A percentile compares a stretch with the other conserved stretches of the same genome.
Conservation (phyloP, 2,329 filamentous ascomycete species). For the Westerdykella ornata region DNA sequence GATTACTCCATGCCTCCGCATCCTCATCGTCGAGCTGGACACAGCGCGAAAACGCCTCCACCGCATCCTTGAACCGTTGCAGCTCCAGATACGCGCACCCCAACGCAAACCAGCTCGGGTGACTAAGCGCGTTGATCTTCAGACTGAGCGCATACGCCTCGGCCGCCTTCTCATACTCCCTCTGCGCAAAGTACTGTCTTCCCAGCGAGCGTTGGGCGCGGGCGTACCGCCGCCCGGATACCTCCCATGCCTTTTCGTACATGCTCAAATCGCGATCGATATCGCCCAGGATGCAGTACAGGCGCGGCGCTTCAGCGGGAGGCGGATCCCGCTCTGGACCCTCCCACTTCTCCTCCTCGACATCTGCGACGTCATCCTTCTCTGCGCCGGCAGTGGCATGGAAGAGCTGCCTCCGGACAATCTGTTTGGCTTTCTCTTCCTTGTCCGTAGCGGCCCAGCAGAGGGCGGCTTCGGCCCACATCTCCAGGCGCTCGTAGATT, state of each 20-base stretch:
- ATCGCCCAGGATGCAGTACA: conserved; percentile 92
- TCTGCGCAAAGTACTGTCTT: conserved; percentile 63
- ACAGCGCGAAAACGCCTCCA: conserved; percentile 73
- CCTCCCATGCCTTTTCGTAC: conserved; percentile 82
- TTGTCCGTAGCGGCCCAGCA: conserved; percentile 74
- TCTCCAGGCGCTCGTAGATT: conserved; percentile 85
- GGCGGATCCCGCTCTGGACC: conserved; percentile 64
- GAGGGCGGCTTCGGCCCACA: conserved; percentile 92
- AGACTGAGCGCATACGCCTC: conserved; percentile 74
- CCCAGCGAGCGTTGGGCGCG: conserved; percentile 83
- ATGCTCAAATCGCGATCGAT: conserved; percentile 66
- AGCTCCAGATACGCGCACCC: conserved; percentile 82
- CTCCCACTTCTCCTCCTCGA: conserved; percentile 50
- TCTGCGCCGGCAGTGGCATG: conserved; percentile 47
- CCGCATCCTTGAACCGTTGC: conserved; percentile 67
- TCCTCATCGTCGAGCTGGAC: conserved; percentile 83
- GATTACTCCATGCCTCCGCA: conserved; percentile 89
- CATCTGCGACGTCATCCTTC: conserved; percentile 33
- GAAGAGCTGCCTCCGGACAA: conserved; percentile 75
- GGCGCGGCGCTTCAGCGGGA: conserved; percentile 73
- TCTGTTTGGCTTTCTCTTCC: conserved; percentile 72
- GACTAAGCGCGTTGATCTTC: conserved; percentile 70
- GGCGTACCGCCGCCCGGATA: conserved; percentile 73
- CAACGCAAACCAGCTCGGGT: conserved; percentile 80
- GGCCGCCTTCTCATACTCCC: conserved; percentile 62